These are phyloP conservation scores for Gomphus bonarii DNA, from an alignment of 1,284 basidiomycete genomes.

Conservation along the genomic window DNA sequence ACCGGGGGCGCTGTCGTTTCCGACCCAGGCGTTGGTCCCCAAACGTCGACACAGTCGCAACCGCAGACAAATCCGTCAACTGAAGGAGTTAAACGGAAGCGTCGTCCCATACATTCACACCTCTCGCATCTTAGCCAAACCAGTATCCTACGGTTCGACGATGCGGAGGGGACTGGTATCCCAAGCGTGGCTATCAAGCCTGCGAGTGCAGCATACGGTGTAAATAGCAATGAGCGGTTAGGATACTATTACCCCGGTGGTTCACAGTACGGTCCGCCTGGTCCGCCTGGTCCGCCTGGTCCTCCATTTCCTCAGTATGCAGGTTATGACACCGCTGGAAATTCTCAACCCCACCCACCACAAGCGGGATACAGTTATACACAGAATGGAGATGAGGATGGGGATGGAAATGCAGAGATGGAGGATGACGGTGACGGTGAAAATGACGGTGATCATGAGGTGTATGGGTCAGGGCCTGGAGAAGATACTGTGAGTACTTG, in stretches of 20 bases:
- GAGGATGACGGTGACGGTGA: not conserved
- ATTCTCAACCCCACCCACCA: not conserved
- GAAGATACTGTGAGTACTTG: not conserved
- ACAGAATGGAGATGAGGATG: slow-evolving; percentile 5
- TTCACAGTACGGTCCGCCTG: not conserved
- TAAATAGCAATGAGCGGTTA: slow-evolving; percentile 7
- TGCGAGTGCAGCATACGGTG: not conserved
- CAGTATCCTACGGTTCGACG: not conserved
- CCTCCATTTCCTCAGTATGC: not conserved
- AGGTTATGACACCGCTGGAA: not conserved
- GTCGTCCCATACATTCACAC: not conserved
- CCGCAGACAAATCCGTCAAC: not conserved
- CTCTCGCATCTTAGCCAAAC: not conserved
- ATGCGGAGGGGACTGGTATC: not conserved
- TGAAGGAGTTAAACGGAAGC: not conserved
- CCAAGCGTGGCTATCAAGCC: not conserved
- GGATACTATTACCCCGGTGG: slow-evolving; percentile 1
- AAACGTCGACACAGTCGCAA: not conserved
- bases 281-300: no score
- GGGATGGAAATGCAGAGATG: not conserved
- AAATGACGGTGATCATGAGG: not conserved
- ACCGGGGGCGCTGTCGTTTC: not conserved
- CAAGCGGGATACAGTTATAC: not conserved
- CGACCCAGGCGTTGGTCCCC: not conserved
- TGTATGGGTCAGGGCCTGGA: not conserved